Base-by-base conservation (phyloP, 2,329 filamentous ascomycete species). In the Diaporthe sp. region DNA sequence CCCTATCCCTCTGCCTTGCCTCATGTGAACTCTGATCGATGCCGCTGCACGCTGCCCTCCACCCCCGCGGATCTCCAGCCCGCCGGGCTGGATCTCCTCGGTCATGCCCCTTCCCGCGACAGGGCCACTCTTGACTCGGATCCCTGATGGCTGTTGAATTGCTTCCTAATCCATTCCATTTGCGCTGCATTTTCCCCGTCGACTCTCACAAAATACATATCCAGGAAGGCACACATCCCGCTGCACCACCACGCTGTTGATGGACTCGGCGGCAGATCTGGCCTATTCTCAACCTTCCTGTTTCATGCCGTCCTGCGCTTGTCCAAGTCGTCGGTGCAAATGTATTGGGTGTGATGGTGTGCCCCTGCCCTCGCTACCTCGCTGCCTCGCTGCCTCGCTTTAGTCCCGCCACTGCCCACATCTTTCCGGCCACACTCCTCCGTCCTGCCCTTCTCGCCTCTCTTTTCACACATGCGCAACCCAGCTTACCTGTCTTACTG, bases 51-150 rank as follows among this genome's bases (percentile, higher is more conserved):
- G 49, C 22, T 65, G 47, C 44, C 58, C 55, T 60, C 49, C 42
- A 55, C 53, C 71, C 71, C 71, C 71, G 37, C 71, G 58, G 47
- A 65, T 73, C 58, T 73, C 58, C 71, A 73, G 44, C 39, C 71
- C 58, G 58, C 37, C 39, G 71, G 71, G 60, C 37, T 73, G 71
- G 71, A 65, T 73, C 58, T 55, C 39, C 60, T 37, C 53, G 67
- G 71, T 73, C 53, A 73, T 73, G 71, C 65, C 61, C 44, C 71
- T 73, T 73, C 61, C 71, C 74, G 74, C 31, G 61, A 72, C 74
- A 63, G 74, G 74, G 68, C 74, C 70, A 37, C 55, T 58, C 42
- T 67, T 67, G 58, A 73, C 60, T 65, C 72, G 70, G 51, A 74
- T 37, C 34, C 72, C 34, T 55, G 72, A 25, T 49, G 22, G n/a